Conservation (phyloP, 805 yeast genomes). For the Novakomyces olei region DNA sequence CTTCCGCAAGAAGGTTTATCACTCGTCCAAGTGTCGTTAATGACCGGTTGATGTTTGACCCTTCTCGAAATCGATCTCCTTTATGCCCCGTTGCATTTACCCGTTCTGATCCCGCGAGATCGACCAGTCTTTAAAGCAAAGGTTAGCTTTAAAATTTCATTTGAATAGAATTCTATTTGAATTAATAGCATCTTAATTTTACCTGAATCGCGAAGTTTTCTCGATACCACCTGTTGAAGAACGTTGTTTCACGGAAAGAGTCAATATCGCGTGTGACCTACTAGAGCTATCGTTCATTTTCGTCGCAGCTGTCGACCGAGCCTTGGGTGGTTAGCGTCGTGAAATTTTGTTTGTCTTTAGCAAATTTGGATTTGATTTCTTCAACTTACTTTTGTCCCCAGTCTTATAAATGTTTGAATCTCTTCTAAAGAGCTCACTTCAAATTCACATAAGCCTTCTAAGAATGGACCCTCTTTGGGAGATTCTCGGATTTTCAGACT, state of each 20-base stretch:
- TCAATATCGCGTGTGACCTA: slow-evolving; percentile 53
- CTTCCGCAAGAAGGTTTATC: slow-evolving; percentile 26
- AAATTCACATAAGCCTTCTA: slow-evolving; percentile 32
- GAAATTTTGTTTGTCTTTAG: too few species aligned
- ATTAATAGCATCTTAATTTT: too few species aligned
- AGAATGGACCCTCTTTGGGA: slow-evolving; percentile 31
- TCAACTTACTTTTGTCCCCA: too few species aligned
- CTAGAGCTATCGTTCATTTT: slow-evolving; percentile 45
- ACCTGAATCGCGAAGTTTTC: slow-evolving; percentile 30
- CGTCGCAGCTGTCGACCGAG: slow-evolving; percentile 41
- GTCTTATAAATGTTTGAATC: slow-evolving; percentile 20
- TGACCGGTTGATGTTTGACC: slow-evolving; percentile 55
- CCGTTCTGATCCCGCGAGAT: slow-evolving; percentile 67
- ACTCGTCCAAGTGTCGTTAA: slow-evolving; percentile 60
- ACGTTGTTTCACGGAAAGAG: slow-evolving; percentile 20
- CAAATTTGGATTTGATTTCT: too few species aligned
- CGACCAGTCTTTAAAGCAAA: slow-evolving; percentile 55
- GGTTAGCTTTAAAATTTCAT: too few species aligned
- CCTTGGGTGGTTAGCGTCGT: too few species aligned
- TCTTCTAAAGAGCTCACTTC: slow-evolving; percentile 22
- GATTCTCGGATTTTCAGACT: slow-evolving; percentile 30
- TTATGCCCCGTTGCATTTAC: slow-evolving; percentile 37
- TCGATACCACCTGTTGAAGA: slow-evolving; percentile 7
- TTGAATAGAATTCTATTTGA: too few species aligned
- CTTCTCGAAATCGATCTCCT: slow-evolving; percentile 36